phyloP scores from a whole-genome alignment of 1,284 basidiomycete genomes.

The Malassezia yamatoensis region DNA sequence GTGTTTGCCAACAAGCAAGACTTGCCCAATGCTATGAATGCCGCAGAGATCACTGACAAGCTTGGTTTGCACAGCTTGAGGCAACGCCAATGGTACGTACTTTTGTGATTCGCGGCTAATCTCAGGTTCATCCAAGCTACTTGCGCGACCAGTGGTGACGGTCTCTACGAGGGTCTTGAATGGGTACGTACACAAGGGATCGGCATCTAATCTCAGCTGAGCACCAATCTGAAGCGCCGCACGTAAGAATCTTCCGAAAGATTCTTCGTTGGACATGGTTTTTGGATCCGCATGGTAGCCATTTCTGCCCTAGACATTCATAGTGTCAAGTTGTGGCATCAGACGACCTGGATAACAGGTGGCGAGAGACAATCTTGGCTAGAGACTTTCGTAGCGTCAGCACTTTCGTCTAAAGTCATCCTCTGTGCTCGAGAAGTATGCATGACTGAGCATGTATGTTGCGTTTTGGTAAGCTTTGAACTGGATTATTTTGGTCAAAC shows the following conservation, averaged over 20 bases:
- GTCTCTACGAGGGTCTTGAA: constrained; percentile 80
- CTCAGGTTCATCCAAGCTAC: constrained; percentile 97
- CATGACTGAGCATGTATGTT: no score
- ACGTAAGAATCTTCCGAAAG: constrained; percentile 52
- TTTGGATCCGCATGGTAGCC: no score
- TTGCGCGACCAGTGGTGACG: constrained; percentile 96
- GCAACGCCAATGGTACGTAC: constrained; percentile 57
- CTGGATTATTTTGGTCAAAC: no score
- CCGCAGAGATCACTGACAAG: constrained; percentile 98
- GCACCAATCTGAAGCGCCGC: constrained; percentile 75
- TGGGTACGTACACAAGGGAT: constrained; percentile 28
- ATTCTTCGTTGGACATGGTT: no score
- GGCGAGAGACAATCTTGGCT: no score
- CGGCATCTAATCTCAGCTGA: constrained; percentile 51
- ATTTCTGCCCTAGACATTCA: no score
- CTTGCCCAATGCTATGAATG: constrained; percentile 97
- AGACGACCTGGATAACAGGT: no score
- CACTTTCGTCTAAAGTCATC: no score
- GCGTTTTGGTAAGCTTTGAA: no score
- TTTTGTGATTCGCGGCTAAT: neutral
- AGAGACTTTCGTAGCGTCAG: no score
- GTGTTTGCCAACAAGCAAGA: constrained; percentile 99
- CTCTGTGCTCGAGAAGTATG: no score
- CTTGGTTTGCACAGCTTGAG: constrained; percentile 93
- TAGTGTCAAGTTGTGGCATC: no score